These are phyloP conservation scores for Sisymbrium irio DNA, from an alignment of 345 rosid species.

Conservation along the genomic window DNA sequence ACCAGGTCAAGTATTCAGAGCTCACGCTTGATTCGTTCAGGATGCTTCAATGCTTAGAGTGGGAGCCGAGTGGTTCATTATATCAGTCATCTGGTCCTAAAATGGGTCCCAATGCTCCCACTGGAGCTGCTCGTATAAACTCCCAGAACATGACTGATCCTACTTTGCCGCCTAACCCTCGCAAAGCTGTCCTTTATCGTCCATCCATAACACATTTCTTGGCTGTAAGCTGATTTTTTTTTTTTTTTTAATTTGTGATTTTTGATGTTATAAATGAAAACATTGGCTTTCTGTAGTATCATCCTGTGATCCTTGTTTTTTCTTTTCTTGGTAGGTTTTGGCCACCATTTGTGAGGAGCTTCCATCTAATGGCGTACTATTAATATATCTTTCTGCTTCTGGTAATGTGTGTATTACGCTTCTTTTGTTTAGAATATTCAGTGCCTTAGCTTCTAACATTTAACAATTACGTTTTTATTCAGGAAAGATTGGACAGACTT, in stretches of 20 bases:
- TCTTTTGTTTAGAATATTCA: constrained; percentile 1
- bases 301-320: constrained; percentile 19
- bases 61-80: constrained; percentile 97
- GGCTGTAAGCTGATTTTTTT: constrained; percentile 60
- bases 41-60: constrained; percentile 97
- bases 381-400: constrained; percentile 87
- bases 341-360: constrained; percentile 88
- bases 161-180: constrained; percentile 85
- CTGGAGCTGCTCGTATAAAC: constrained; percentile 56
- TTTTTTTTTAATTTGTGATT: background rate
- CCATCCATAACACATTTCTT: constrained; percentile 83
- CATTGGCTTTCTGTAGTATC: background rate
- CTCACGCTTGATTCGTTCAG: constrained; percentile 88
- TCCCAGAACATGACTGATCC: constrained; percentile 72
- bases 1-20: constrained; percentile 93
- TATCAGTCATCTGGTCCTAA: constrained; percentile 55
- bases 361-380: constrained; percentile 73
- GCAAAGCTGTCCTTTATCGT: constrained; percentile 82
- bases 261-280: background rate
- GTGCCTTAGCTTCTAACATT: constrained; percentile 31
- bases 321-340: constrained; percentile 56
- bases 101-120: constrained; percentile 54
- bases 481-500: constrained; percentile 55
- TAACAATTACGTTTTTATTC: constrained; percentile 27
- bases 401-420: constrained; percentile 42